Base-by-base conservation (phyloP, 768 basidiomycete genomes). In the Mrakia gelida region DNA sequence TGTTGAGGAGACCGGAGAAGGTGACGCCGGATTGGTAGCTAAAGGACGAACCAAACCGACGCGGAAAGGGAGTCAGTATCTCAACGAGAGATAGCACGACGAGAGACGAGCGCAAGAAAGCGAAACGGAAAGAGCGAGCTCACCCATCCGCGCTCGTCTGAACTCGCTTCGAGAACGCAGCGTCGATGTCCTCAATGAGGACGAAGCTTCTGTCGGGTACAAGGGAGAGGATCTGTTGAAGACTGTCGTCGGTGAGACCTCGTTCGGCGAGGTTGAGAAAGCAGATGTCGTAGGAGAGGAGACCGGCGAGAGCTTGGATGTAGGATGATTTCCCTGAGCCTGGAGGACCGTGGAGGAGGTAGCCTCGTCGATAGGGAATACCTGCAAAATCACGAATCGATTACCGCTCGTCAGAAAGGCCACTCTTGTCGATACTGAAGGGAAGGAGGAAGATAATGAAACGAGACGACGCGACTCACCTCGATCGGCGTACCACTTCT, bases 251-350 rank as follows among this genome's bases (percentile, higher is more conserved):
- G 56, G 93, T 92, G 41, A 98, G 88, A 2, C 97, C 97, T 76
- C 97, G 90, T 85, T 98, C 95, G 32, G 95, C 95, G 59, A 99
- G 89, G 84, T 98, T 98, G 52, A 99, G 87, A 49, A 99, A 86
- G 83, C 95, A 98, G 75, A 99, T 97, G 84, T 98, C 95, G 86
- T 98, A 98, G 45, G 90, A 90, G 45, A 98, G 85, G 16, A 91
- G 89, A 10, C 95, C 97, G 15, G 97, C 97, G 43, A 98, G 88
- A 18, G 97, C 95, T 85, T 98, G 96, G 81, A 98, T 98, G 86
- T 93, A 99, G 9, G 97, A 99, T 0, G 96, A 95, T 83, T 99
- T 99, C 71, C 97, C 97, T 0, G 95, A 97, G 23, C 97, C 97
- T 10, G 97, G 97, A 30, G 97, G 97, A 16, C 97, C 97, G 82